Base-by-base conservation (phyloP, 768 basidiomycete genomes). In the Pleurotus tuber-regium region DNA sequence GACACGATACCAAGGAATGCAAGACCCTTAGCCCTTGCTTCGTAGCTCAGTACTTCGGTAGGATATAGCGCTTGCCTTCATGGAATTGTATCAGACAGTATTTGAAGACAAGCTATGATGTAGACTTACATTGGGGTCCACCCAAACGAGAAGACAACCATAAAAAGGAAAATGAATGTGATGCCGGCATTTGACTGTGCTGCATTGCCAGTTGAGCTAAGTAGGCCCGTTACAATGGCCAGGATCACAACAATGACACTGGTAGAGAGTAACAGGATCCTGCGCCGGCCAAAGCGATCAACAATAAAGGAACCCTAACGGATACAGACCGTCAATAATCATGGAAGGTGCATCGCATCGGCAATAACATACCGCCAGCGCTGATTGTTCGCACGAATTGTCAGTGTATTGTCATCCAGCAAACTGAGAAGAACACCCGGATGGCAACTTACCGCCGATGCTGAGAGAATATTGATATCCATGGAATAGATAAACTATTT, bases 41-140 rank as follows among this genome's bases (percentile, higher is more conserved):
- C 69, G 57, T 74, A 80, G 8, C 67, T 64, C 5, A 82, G 65
- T 8, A 79, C 76, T 61, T 81, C 79, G 4, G 79, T 72, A 4
- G 78, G 77, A 57, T 80, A 81, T 11, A 80, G 63, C 1, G 74
- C 77, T 70, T 82, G 79, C 67, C 72, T 74, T 38, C n/a, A n/a
- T n/a, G n/a, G n/a, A n/a, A n/a, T n/a, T n/a, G n/a, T n/a, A n/a
- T n/a, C n/a, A n/a, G n/a, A n/a, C n/a, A n/a, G n/a, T n/a, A n/a
- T n/a, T n/a, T n/a, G n/a, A n/a, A n/a, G n/a, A n/a, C n/a, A n/a
- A n/a, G n/a, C n/a, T n/a, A n/a, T n/a, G n/a, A n/a, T n/a, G n/a
- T n/a, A n/a, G 3, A 59, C 72, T 52, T 51, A 74, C 77, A 82
- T 77, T 1, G 79, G 74, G 2, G 80, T 82, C 74, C 74, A 80